Conservation (phyloP, 139 green algal species). For the Picochlorum sp. region DNA sequence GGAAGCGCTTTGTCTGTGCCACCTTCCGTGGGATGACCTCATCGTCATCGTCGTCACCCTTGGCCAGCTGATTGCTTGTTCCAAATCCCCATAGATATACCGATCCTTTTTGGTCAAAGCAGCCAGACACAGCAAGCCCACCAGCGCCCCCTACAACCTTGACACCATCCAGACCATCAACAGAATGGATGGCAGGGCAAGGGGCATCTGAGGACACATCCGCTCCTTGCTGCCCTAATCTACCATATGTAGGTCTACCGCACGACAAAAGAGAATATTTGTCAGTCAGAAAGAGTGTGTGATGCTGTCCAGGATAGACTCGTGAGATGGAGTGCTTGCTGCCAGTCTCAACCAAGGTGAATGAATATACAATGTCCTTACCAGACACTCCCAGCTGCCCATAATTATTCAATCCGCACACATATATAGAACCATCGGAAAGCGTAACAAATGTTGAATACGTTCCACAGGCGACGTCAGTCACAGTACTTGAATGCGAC, state of each 20-base stretch:
- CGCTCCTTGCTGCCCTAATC: slow-evolving; percentile 54
- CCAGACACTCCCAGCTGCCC: slow-evolving; percentile 66
- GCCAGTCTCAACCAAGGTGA: slow-evolving; percentile 35
- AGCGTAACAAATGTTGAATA: slow-evolving; percentile 64
- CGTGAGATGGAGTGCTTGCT: slow-evolving; percentile 6
- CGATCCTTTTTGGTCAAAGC: slow-evolving; percentile 31
- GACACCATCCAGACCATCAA: slow-evolving; percentile 36
- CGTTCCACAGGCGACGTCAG: slow-evolving; percentile 50
- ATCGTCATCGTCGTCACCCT: slow-evolving; percentile 66
- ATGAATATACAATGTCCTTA: slow-evolving; percentile 16
- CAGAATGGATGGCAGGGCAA: slow-evolving; percentile 20
- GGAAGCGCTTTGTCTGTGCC: slow-evolving; percentile 45
- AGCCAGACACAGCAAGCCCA: slow-evolving; percentile 57
- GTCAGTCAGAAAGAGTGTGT: slow-evolving; percentile 63
- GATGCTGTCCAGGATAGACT: slow-evolving; percentile 67
- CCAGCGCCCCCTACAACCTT: slow-evolving; percentile 43
- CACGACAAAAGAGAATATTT: slow-evolving; percentile 53
- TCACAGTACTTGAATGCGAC: slow-evolving; percentile 4
- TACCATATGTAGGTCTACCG: slow-evolving; percentile 71
- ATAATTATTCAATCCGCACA: slow-evolving; percentile 86
- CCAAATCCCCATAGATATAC: slow-evolving; percentile 70
- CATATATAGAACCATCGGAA: slow-evolving; percentile 46
- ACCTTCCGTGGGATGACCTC: slow-evolving; percentile 47
- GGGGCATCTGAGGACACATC: slow-evolving; percentile 34
- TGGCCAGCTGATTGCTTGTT: slow-evolving; percentile 68